A percentile compares a stretch with the other conserved stretches of the same genome.
Evolutionary conservation across 1,139 yeast species (phyloP).

Genomic region (Eremothecium coryli): DNA sequence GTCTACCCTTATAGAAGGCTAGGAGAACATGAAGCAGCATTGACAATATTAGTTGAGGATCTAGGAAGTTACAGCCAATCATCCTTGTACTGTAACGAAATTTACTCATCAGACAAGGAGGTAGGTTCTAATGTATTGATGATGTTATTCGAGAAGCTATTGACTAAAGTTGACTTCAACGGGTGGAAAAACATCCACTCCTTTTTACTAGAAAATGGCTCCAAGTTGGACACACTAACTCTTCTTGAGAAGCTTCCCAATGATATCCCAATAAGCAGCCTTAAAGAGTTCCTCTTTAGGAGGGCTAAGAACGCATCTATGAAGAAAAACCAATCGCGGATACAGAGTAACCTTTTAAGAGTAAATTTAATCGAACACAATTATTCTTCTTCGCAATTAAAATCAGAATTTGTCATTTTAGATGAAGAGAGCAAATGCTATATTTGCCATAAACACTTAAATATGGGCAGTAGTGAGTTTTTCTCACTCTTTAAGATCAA

Average conservation of each 20-base stretch:
- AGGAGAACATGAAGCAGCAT: slow-evolving; percentile 55
- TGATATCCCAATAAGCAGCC: slow-evolving; percentile 13
- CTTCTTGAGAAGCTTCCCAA: slow-evolving; percentile 18
- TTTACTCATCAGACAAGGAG: slow-evolving; percentile 36
- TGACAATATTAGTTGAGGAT: slow-evolving; percentile 53
- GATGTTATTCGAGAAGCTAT: slow-evolving; percentile 23
- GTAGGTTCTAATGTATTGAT: slow-evolving; percentile 35
- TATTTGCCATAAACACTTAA: slow-evolving; percentile 21
- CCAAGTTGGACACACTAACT: slow-evolving; percentile 15
- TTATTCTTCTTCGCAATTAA: slow-evolving; percentile 12
- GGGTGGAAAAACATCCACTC: slow-evolving; percentile 5
- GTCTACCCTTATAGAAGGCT: slow-evolving; percentile 52
- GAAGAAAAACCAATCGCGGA: slow-evolving; percentile 13
- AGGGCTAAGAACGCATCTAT: slow-evolving; percentile 14
- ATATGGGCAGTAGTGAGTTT: slow-evolving; percentile 16
- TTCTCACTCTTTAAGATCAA: slow-evolving; percentile 17
- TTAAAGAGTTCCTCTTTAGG: slow-evolving; percentile 14
- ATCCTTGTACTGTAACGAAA: slow-evolving; percentile 48
- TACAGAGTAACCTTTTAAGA: slow-evolving; percentile 21
- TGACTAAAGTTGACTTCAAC: slow-evolving; percentile 9
- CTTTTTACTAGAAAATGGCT: slow-evolving; percentile 23
- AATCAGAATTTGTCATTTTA: slow-evolving; percentile 15
- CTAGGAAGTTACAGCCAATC: slow-evolving; percentile 51
- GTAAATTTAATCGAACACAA: slow-evolving; percentile 20
- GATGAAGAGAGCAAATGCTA: slow-evolving; percentile 21